Percentiles rank a stretch among this genome's conserved stretches.
These are phyloP conservation scores for Vigna mungo DNA, from an alignment of 306 rosid genomes.

Conservation along the genomic window DNA sequence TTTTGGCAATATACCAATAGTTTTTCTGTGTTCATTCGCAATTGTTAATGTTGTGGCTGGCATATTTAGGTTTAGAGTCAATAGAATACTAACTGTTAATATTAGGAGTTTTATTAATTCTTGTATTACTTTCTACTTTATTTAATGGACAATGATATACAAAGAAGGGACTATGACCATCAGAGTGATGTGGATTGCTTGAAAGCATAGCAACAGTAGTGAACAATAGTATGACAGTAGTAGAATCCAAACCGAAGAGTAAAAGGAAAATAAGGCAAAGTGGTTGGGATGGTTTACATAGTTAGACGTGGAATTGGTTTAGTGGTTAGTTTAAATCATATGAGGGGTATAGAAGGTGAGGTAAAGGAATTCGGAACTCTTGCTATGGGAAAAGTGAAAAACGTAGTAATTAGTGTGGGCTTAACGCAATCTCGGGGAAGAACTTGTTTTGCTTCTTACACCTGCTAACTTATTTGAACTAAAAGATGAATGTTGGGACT, in stretches of 20 bases:
- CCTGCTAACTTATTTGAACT: conserved; percentile 6
- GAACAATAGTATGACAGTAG: background rate
- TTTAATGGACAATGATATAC: background rate
- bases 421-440: background rate
- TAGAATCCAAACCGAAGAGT: background rate
- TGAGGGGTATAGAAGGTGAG: background rate
- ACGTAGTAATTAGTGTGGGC: background rate
- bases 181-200: background rate
- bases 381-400: background rate
- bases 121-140: conserved; percentile 7
- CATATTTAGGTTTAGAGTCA: conserved; percentile 1
- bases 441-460: conserved; percentile 5
- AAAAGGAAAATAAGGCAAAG: background rate
- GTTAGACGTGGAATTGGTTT: background rate
- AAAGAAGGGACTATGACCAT: background rate
- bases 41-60: background rate
- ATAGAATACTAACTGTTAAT: background rate
- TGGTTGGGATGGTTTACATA: background rate
- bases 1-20: background rate
- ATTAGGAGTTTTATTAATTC: background rate
- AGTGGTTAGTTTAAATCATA: background rate
- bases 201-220: background rate
- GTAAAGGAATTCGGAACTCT: background rate
- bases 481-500: background rate
- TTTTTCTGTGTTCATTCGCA: conserved; percentile 1